These are phyloP conservation scores for Fusarium protoensiforme DNA, from an alignment of 2,329 filamentous ascomycete species.

Conservation along the genomic window DNA sequence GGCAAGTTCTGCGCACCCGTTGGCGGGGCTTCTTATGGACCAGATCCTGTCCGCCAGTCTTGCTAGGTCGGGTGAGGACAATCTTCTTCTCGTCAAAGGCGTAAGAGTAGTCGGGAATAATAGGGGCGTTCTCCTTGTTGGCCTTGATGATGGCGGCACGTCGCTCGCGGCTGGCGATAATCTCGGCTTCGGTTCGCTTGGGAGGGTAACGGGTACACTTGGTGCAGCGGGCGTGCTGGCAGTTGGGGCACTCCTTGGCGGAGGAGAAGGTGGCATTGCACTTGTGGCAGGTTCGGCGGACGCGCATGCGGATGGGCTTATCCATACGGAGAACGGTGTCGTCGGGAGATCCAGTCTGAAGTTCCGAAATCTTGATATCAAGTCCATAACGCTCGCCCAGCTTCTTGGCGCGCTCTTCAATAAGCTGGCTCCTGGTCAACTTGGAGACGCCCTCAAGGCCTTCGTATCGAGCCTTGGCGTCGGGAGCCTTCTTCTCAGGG, in stretches of 20 bases:
- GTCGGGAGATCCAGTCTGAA: constrained; percentile 59
- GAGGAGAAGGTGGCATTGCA: constrained; percentile 80
- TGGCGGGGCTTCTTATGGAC: constrained; percentile 78
- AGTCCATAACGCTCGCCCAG: constrained; percentile 66
- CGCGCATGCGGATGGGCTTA: constrained; percentile 81
- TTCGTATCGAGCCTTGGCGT: constrained; percentile 45
- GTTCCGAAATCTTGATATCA: constrained; percentile 65
- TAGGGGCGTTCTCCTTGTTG: constrained; percentile 66
- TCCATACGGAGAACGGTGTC: constrained; percentile 73
- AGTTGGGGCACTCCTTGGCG: constrained; percentile 79
- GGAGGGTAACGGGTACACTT: constrained; percentile 81
- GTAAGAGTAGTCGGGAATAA: constrained; percentile 61
- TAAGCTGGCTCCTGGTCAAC: constrained; percentile 62
- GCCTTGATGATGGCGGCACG: constrained; percentile 63
- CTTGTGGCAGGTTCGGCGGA: constrained; percentile 83
- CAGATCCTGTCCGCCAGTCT: constrained; percentile 75
- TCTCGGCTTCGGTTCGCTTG: constrained; percentile 69
- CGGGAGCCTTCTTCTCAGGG: constrained; percentile 33
- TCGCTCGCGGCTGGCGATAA: constrained; percentile 62
- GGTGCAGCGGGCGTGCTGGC: constrained; percentile 83
- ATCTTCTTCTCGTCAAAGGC: constrained; percentile 59
- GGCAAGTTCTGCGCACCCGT: constrained; percentile 79
- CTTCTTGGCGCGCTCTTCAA: constrained; percentile 67
- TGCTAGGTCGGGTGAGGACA: constrained; percentile 71
- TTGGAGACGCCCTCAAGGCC: constrained; percentile 48